Base-by-base conservation (phyloP, 345 rosid genomes). In the Nasturtium officinale region DNA sequence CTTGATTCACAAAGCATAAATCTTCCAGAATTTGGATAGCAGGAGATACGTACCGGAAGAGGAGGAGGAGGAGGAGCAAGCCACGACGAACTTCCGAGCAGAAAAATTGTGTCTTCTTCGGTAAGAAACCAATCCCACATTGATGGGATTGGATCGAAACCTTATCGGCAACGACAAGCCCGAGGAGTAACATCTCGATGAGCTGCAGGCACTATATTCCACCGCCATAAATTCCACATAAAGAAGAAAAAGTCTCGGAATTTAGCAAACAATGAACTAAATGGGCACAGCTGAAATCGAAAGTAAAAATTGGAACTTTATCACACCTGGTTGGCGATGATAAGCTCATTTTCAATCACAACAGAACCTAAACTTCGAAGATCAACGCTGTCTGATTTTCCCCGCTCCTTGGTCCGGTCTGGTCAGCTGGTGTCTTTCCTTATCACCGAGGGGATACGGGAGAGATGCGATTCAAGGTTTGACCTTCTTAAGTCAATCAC, bases 11-110 rank as follows among this genome's bases (percentile, higher is more conserved):
- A 28, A 55, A 56, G 25, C 7, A 61, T 18, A 63, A 2, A 45
- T 17, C 55, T 28, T 55, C 3, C 0, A 37, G 52, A 17, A 10
- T 5, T 51, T 15, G 12, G 26, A 73, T 15, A 13, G 56, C 18
- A 73, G 47, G 21, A 63, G 16, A 47, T n/a, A 25, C 47, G 2
- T 40, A 38, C 75, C 77, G 45, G 75, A 46, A 35, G 71, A 73
- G 50, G 87, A 72, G 50, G 71, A 73, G 50, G 87, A 72, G 50
- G 89, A 79, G 61, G 90, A 86, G 80, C 86, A 85, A 54, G 86
- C 67, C 1, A 84, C 61, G 9, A 61, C 21, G 57, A 85, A 61
- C 68, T 62, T 82, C 35, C 48, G 71, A 48, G 47, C 51, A 74
- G 77, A 47, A 57, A 21, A 12, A 57, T 43, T 65, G 13, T 72